Evolutionary conservation across 2,329 filamentous ascomycete species (phyloP).

Genomic region (Penicillium sp.): DNA sequence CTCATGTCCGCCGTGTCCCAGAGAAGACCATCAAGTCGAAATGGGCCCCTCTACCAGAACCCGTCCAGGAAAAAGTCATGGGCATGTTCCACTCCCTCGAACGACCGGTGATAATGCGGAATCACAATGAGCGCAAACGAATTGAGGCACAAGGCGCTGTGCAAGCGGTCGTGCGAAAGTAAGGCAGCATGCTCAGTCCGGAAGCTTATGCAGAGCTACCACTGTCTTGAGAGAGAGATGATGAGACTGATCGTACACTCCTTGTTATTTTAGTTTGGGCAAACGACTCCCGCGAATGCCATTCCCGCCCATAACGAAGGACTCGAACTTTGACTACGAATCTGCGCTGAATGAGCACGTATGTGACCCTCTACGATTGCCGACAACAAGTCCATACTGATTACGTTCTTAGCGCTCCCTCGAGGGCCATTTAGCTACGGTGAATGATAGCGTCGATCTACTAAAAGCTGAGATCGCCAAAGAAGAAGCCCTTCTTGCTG

Average conservation of each 20-base stretch:
- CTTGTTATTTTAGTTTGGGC: constrained; percentile 24
- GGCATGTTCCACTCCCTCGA: constrained; percentile 37
- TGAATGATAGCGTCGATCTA: constrained; percentile 34
- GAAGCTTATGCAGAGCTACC: neutral
- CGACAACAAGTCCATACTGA: constrained; percentile 9
- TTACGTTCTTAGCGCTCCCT: constrained; percentile 25
- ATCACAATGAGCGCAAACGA: constrained; percentile 36
- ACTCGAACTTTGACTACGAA: constrained; percentile 39
- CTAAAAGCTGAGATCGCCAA: constrained; percentile 36
- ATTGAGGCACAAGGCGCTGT: constrained; percentile 38
- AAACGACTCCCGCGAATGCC: constrained; percentile 40
- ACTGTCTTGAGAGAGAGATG: neutral
- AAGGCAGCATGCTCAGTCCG: constrained; percentile 11
- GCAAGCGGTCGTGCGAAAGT: constrained; percentile 37
- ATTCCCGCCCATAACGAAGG: constrained; percentile 38
- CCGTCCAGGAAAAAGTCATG: constrained; percentile 36
- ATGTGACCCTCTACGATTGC: constrained; percentile 10
- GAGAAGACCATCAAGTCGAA: constrained; percentile 40
- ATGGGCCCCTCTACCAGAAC: constrained; percentile 39
- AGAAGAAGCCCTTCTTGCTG: constrained; percentile 36
- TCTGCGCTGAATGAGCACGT: constrained; percentile 38
- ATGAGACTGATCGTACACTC: neutral
- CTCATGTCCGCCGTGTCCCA: constrained; percentile 35
- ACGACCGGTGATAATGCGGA: constrained; percentile 37
- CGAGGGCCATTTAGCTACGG: constrained; percentile 34